Conservation (phyloP, 805 yeast genomes). For the Jamesozyma spencerorum region DNA sequence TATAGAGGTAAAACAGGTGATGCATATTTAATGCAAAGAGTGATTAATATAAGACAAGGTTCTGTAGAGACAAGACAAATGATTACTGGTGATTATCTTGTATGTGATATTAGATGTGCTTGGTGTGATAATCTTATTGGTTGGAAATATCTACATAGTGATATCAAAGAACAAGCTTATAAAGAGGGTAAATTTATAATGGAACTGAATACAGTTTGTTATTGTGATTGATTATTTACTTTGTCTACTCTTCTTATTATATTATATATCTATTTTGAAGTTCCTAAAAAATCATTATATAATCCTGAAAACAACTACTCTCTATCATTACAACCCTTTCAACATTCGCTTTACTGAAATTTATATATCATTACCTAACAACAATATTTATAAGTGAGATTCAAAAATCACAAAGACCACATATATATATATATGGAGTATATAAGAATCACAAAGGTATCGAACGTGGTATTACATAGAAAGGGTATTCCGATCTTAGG, state of each 20-base stretch:
- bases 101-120: conserved; percentile 48
- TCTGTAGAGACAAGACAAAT: conserved; percentile 36
- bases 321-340: too few relatives aligned
- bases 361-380: too few relatives aligned
- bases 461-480: conserved; percentile 45
- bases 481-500: conserved; percentile 51
- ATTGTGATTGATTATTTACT: conserved; percentile 8
- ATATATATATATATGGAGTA: conserved; percentile 37
- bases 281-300: neutral
- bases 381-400: too few relatives aligned
- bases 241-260: neutral
- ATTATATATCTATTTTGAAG: neutral
- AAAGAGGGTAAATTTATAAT: conserved; percentile 56
- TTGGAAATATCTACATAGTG: conserved; percentile 52
- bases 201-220: conserved; percentile 32
- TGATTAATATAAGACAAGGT: conserved; percentile 37
- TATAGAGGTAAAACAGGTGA: conserved; percentile 51
- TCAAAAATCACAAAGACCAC: too few relatives aligned
- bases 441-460: conserved; percentile 44
- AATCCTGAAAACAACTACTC: too few relatives aligned
- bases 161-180: conserved; percentile 38
- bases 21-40: conserved; percentile 45
- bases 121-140: conserved; percentile 50
- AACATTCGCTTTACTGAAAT: too few relatives aligned
- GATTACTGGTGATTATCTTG: conserved; percentile 53